These are phyloP conservation scores for Ophiocordyceps camponoti-floridani DNA, from an alignment of 2,329 filamentous ascomycete genomes.

Conservation along the genomic window DNA sequence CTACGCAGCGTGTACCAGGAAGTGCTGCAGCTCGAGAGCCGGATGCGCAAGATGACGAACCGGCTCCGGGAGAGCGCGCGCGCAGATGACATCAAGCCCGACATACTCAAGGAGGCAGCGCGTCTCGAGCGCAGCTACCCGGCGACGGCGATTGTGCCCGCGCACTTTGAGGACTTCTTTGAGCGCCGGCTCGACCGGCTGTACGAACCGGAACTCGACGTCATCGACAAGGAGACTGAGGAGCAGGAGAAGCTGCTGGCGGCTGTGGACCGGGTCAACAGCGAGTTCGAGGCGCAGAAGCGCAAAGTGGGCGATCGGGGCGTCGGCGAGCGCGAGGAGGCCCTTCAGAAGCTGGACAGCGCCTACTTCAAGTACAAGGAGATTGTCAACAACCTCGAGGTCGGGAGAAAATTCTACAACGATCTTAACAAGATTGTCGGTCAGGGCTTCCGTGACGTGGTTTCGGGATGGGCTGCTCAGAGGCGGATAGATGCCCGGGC, in stretches of 20 bases:
- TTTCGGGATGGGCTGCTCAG: slow-evolving; percentile 63
- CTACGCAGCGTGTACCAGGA: slow-evolving; percentile 74
- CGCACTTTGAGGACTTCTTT: slow-evolving; percentile 85
- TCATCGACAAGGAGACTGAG: slow-evolving; percentile 49
- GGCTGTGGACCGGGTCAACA: slow-evolving; percentile 58
- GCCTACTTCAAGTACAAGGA: slow-evolving; percentile 96
- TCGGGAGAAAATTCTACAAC: slow-evolving; percentile 91
- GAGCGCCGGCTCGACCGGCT: slow-evolving; percentile 56
- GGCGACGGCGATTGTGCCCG: slow-evolving; percentile 66
- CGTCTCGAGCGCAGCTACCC: slow-evolving; percentile 75
- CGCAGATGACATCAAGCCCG: slow-evolving; percentile 73
- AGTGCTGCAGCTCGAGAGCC: slow-evolving; percentile 63
- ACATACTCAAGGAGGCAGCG: slow-evolving; percentile 67
- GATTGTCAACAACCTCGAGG: slow-evolving; percentile 79
- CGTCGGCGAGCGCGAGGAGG: slow-evolving; percentile 61
- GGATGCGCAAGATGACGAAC: slow-evolving; percentile 64
- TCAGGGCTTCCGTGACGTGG: slow-evolving; percentile 57
- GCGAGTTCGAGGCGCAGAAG: slow-evolving; percentile 56
- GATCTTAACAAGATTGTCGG: slow-evolving; percentile 78
- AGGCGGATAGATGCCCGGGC: slow-evolving; percentile 64
- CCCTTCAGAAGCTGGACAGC: slow-evolving; percentile 73
- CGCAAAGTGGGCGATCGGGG: slow-evolving; percentile 43
- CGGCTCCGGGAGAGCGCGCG: slow-evolving; percentile 61
- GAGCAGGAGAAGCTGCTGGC: slow-evolving; percentile 59
- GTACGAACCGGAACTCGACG: slow-evolving; percentile 63